Conservation (phyloP, 441 rosid genomes). For the Croton setiger region DNA sequence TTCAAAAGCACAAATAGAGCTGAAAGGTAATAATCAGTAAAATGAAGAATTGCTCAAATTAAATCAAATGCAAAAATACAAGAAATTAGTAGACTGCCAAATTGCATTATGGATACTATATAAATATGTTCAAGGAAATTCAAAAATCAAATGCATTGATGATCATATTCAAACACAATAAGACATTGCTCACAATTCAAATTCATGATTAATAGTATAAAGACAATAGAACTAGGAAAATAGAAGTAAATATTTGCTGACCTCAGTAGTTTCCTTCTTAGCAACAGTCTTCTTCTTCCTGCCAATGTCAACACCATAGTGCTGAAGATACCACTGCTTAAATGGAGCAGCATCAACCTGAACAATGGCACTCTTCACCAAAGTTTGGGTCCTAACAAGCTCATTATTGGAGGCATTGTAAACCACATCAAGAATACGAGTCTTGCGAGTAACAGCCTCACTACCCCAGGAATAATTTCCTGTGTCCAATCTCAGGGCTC, state of each 20-base stretch:
- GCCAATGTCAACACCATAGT: slow-evolving; percentile 59
- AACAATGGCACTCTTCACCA: slow-evolving; percentile 55
- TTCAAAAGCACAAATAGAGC: not conserved
- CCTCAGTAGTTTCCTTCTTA: slow-evolving; percentile 41
- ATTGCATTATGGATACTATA: not conserved
- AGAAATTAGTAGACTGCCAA: not conserved
- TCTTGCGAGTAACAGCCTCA: slow-evolving; percentile 53
- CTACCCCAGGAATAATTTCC: slow-evolving; percentile 63
- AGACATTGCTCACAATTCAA: too few relatives aligned
- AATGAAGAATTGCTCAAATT: not conserved
- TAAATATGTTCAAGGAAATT: not conserved
- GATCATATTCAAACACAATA: too few relatives aligned
- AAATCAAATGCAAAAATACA: not conserved
- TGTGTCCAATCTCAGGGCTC: slow-evolving; percentile 52
- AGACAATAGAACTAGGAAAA: too few relatives aligned
- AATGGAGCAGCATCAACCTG: slow-evolving; percentile 66
- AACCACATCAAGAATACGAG: slow-evolving; percentile 57
- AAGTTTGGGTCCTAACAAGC: slow-evolving; percentile 58
- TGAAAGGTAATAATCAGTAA: not conserved
- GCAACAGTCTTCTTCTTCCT: slow-evolving; percentile 49
- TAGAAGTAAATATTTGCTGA: not conserved
- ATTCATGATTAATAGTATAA: not conserved
- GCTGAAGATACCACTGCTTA: slow-evolving; percentile 64
- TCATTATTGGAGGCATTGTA: slow-evolving; percentile 64
- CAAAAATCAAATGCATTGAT: too few relatives aligned